Conservation (phyloP, 176 grass and related monocot genomes). For the Eleusine indica region DNA sequence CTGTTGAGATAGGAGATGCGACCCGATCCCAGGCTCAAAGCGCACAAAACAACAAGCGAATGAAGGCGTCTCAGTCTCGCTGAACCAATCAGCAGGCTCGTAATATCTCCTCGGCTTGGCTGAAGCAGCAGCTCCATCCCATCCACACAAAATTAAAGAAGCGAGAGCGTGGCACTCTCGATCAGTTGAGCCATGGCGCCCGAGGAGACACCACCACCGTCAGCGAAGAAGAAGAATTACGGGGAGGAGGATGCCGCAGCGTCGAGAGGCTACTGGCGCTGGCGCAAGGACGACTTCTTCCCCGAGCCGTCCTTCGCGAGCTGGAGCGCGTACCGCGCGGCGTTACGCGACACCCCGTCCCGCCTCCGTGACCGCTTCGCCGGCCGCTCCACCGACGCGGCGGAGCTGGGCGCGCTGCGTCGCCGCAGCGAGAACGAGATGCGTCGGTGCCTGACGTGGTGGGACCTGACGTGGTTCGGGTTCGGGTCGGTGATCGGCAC, state of each 20-base stretch:
- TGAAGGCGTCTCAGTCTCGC: neutral
- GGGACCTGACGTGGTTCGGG: slow-evolving; percentile 96
- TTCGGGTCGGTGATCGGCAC: slow-evolving; percentile 91
- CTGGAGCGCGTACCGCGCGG: slow-evolving; percentile 63
- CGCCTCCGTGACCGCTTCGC: slow-evolving; percentile 64
- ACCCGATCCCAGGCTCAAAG: neutral
- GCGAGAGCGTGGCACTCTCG: neutral
- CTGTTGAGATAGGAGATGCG: too few species aligned
- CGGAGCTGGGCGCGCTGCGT: slow-evolving; percentile 64
- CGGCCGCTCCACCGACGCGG: slow-evolving; percentile 66
- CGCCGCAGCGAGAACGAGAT: slow-evolving; percentile 91
- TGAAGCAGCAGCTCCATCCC: neutral
- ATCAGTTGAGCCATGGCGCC: neutral
- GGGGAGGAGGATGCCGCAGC: neutral
- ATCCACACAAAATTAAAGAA: slow-evolving; percentile 20
- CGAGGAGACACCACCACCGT: neutral
- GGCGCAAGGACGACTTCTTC: slow-evolving; percentile 85
- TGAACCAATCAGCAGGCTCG: neutral
- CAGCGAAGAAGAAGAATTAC: neutral
- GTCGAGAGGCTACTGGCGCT: slow-evolving; percentile 73
- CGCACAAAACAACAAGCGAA: neutral
- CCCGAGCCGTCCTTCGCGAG: slow-evolving; percentile 90
- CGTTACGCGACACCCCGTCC: slow-evolving; percentile 46
- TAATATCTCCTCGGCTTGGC: slow-evolving; percentile 31
- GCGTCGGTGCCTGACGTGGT: slow-evolving; percentile 89